phyloP scores from a whole-genome alignment of 306 rosid genomes.

The Quercus variabilis region DNA sequence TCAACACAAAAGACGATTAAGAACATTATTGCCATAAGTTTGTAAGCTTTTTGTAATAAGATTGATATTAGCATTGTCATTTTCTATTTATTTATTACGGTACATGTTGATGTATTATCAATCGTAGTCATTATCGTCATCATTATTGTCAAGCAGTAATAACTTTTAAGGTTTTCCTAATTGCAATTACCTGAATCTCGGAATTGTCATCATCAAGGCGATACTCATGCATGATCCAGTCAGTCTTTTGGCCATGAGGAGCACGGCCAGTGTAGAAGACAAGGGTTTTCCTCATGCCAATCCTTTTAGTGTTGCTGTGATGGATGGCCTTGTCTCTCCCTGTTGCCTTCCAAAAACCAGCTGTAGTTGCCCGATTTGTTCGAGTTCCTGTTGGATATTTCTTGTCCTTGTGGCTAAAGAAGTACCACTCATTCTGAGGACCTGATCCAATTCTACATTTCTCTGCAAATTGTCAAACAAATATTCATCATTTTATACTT shows the following conservation, averaged over 20 bases:
- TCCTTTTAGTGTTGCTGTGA: constrained; percentile 60
- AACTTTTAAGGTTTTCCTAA: too few relatives aligned
- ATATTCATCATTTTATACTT: not conserved
- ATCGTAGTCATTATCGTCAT: too few relatives aligned
- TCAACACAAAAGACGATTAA: not conserved
- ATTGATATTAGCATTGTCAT: too few relatives aligned
- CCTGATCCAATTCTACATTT: constrained; percentile 93
- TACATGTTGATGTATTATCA: not conserved
- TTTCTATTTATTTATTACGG: too few relatives aligned
- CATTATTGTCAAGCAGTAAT: too few relatives aligned
- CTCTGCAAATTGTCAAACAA: constrained; percentile 37
- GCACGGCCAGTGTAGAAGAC: constrained; percentile 99
- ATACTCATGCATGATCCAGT: constrained; percentile 99
- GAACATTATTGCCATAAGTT: not conserved
- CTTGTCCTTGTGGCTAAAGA: constrained; percentile 98
- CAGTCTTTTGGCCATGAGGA: constrained; percentile 95
- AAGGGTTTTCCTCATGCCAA: constrained; percentile 97
- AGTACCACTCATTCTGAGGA: constrained; percentile 95
- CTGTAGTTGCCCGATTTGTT: constrained; percentile 87
- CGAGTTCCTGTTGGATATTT: constrained; percentile 96
- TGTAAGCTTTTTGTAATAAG: not conserved
- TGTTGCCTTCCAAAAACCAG: constrained; percentile 98
- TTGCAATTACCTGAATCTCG: constrained; percentile 54
- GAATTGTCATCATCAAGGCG: constrained; percentile 79
- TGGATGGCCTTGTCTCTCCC: constrained; percentile 95